Evolutionary conservation across 78 protist genomes (phyloP), one percentile per base, ranked within the genome.

Genomic region (Dictyostelium intermedium): DNA sequence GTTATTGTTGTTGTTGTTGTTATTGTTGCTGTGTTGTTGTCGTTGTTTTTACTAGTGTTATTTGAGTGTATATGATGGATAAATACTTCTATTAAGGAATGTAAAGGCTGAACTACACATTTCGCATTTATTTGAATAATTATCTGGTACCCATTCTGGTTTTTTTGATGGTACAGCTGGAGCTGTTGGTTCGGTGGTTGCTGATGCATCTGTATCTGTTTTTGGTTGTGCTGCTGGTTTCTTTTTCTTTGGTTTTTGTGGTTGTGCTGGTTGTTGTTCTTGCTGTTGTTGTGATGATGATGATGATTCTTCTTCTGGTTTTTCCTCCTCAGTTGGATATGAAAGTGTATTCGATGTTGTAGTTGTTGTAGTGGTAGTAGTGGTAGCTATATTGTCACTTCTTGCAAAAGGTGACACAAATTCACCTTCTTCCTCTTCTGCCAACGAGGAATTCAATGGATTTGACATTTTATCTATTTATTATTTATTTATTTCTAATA

Each of bases 131-230:
- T 50, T 78, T 18, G 82, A 63, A 7, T 63, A 79, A 35, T 79
- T 79, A 45, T 87, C 93, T 3, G 85, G 81, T 79, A 87, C 93
- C 93, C 93, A 87, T 43, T 34, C 50, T 18, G 93, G 93, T 32
- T 63, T 87, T 10, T 25, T 80, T 47, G 27, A 23, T 30, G 50
- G 43, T 53, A 41, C 70, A 5, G 85, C 35, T 14, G 32, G 69
- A 27, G 25, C 61, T 25, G 16, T 66, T 60, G 76, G 53, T 35
- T 30, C 32, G 41, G n/a, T 66, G 35, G 45, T n/a, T 63, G 74
- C 8, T 32, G 43, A 23, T 39, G 43, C 63, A 10, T 39, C 45
- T 25, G 93, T 27, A 7, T 84, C 39, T 37, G 85, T 66, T 56
- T 60, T 77, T 78, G 93, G n/a, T 39, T 76, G 82, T 60, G 37